Conservation (phyloP, 2,329 filamentous ascomycete genomes). For the Delphinella strobiligena region DNA sequence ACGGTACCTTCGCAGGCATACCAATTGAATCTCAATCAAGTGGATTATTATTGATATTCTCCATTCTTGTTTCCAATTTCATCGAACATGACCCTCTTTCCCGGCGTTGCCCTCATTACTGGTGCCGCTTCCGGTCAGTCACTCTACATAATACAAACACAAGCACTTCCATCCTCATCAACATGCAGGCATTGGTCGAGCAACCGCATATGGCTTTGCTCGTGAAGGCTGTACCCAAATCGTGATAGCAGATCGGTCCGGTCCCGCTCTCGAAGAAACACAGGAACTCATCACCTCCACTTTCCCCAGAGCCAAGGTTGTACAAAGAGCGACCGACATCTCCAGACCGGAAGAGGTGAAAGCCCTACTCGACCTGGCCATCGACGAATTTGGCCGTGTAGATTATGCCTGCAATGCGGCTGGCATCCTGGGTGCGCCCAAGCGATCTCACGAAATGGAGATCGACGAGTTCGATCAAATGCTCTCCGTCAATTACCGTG, state of each 20-base stretch:
- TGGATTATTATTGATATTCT: no score
- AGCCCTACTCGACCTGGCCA: conserved; percentile 20
- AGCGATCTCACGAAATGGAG: conserved; percentile 24
- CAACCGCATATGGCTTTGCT: conserved; percentile 32
- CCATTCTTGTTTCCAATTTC: no score
- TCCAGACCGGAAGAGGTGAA: conserved; percentile 24
- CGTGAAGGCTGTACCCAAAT: conserved; percentile 32
- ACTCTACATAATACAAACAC: background rate
- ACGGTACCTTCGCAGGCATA: no score
- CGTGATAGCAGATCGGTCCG: conserved; percentile 29
- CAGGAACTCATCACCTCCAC: conserved; percentile 18
- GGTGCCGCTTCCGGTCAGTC: conserved; percentile 21
- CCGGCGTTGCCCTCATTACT: conserved; percentile 22
- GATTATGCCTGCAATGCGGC: conserved; percentile 38
- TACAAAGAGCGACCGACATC: conserved; percentile 23
- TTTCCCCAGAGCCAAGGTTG: conserved; percentile 14
- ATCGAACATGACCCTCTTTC: conserved; percentile 17
- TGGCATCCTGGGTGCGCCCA: conserved; percentile 28
- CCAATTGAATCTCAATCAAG: no score
- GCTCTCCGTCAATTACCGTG: conserved; percentile 32
- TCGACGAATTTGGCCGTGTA: conserved; percentile 27
- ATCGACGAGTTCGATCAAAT: conserved; percentile 31
- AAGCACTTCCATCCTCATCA: conserved; percentile 2
- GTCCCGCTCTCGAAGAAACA: conserved; percentile 22
- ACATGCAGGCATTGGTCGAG: conserved; percentile 29